Percentiles rank a stretch among this genome's conserved stretches.
Evolutionary conservation across 2,329 filamentous ascomycete genomes (phyloP).

Genomic region (Scedosporium aurantiacum): DNA sequence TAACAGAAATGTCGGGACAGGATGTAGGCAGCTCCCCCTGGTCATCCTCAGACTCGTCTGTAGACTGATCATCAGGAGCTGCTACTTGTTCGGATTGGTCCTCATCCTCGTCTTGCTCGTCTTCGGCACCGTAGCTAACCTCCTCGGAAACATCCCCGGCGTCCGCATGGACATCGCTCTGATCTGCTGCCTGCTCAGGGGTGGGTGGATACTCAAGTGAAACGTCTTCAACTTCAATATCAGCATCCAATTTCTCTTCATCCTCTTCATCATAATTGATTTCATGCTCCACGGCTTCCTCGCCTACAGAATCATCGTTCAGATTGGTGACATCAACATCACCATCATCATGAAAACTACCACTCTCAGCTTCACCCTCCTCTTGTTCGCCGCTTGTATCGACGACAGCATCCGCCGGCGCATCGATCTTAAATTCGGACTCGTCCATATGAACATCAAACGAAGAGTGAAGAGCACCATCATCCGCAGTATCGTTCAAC

Average conservation of each 20-base stretch:
- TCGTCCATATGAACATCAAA: slow-evolving; percentile 15
- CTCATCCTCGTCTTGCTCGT: slow-evolving; percentile 9
- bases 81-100: slow-evolving; percentile 10
- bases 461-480: slow-evolving; percentile 6
- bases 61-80: slow-evolving; percentile 5
- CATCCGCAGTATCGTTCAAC: slow-evolving; percentile 13
- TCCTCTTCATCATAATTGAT: slow-evolving; percentile 13
- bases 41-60: slow-evolving; percentile 12
- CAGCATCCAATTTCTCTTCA: slow-evolving; percentile 3
- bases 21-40: slow-evolving; percentile 6
- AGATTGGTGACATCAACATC: background rate
- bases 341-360: background rate
- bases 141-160: slow-evolving; percentile 11
- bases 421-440: slow-evolving; percentile 20
- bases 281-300: slow-evolving; percentile 9
- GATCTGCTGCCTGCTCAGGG: slow-evolving; percentile 6
- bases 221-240: background rate
- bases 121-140: slow-evolving; percentile 7
- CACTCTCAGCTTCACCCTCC: background rate
- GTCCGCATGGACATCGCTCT: slow-evolving; percentile 14
- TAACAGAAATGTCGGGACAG: slow-evolving; percentile 26
- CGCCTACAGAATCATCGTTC: background rate
- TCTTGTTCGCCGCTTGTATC: background rate
- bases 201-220: background rate
- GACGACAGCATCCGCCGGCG: slow-evolving; percentile 8